Evolutionary conservation across 225 moss, liverwort and hornwort genomes (phyloP).

Genomic region (Marchantia polymorpha): DNA sequence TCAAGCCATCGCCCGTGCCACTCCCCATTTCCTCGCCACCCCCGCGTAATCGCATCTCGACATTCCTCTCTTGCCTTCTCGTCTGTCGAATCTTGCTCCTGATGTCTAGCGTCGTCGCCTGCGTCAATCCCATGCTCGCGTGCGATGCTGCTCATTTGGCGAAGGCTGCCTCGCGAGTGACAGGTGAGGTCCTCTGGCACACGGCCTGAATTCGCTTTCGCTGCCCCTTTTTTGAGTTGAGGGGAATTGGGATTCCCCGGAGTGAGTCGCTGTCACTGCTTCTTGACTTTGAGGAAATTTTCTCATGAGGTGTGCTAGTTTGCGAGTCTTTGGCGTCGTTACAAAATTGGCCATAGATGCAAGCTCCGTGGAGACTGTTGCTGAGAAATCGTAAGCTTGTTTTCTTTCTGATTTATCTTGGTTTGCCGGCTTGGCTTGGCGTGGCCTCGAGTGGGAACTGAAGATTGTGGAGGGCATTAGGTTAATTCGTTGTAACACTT

Average conservation of each 20-base stretch:
- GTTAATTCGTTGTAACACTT: background rate
- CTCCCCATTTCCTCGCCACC: background rate
- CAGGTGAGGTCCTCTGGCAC: background rate
- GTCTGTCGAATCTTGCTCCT: background rate
- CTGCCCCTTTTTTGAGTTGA: conserved; percentile 2
- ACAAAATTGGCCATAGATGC: background rate
- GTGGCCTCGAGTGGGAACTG: too few relatives aligned
- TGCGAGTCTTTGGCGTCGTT: background rate
- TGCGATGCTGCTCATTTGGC: background rate
- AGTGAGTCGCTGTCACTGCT: background rate
- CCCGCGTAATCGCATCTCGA: too few relatives aligned
- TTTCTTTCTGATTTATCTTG: too few relatives aligned
- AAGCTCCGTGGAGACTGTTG: too few relatives aligned
- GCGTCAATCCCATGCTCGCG: background rate
- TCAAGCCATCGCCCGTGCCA: background rate
- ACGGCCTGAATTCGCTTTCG: background rate
- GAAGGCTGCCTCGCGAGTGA: background rate
- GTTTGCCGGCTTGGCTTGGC: too few relatives aligned
- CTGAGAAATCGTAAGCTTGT: too few relatives aligned
- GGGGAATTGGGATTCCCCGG: background rate
- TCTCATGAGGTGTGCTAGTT: background rate
- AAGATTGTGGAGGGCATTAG: too few relatives aligned
- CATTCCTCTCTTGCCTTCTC: background rate
- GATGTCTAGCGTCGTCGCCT: background rate
- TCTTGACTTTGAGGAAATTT: background rate